Evolutionary conservation across 1,284 basidiomycete genomes (phyloP).

Genomic region (Fomitopsis pinicola): DNA sequence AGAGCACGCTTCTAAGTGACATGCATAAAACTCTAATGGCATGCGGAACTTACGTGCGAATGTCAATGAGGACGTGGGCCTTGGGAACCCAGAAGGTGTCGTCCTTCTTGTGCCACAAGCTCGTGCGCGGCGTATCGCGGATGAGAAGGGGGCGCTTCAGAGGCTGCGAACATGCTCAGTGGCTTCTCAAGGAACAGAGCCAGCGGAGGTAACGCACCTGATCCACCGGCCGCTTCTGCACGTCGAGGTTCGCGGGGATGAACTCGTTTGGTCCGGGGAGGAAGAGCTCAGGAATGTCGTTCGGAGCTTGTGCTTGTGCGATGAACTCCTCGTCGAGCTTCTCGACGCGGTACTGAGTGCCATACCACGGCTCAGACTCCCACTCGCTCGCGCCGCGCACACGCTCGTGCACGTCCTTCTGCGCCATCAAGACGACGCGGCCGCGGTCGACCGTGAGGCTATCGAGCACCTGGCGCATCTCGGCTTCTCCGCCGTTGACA

Average conservation of each 20-base stretch:
- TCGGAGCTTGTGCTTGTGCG: conserved; percentile 56
- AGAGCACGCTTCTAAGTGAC: background rate
- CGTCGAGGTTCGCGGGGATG: conserved; percentile 83
- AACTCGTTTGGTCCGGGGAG: conserved; percentile 89
- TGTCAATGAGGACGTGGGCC: conserved; percentile 67
- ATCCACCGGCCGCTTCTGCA: conserved; percentile 65
- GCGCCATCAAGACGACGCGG: conserved; percentile 78
- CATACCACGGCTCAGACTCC: conserved; percentile 82
- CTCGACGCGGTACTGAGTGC: conserved; percentile 76
- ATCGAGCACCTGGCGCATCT: conserved; percentile 64
- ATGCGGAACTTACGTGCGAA: conserved; percentile 52
- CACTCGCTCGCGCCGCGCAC: conserved; percentile 48
- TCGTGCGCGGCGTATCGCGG: conserved; percentile 63
- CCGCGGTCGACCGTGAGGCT: conserved; percentile 58
- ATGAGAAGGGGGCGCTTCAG: conserved; percentile 74
- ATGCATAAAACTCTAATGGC: background rate
- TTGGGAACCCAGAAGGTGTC: conserved; percentile 94
- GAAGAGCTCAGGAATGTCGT: conserved; percentile 64
- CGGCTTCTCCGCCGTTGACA: conserved; percentile 39
- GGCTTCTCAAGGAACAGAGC: background rate
- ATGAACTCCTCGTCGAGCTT: conserved; percentile 65
- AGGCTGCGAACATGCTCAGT: conserved; percentile 42
- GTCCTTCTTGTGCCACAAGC: conserved; percentile 95
- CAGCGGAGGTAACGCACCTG: conserved; percentile 39
- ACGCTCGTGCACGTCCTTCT: conserved; percentile 60